Percentiles rank a stretch among this genome's conserved stretches.
Evolutionary conservation across 1,284 basidiomycete genomes (phyloP).

Genomic region (Cutaneotrichosporon cavernicola): DNA sequence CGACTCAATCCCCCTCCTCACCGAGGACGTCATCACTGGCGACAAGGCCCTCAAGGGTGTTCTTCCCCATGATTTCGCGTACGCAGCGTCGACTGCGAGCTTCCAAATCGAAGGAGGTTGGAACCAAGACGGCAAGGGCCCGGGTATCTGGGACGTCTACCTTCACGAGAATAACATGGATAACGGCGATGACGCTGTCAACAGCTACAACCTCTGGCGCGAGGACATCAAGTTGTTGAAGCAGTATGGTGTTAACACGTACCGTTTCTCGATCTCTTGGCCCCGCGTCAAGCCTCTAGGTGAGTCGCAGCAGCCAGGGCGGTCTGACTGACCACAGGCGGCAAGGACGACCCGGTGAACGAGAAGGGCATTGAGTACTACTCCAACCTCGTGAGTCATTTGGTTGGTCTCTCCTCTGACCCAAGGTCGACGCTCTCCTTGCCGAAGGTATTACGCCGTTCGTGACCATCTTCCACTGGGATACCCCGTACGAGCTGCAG

Average conservation of each 20-base stretch:
- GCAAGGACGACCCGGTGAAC: conserved; percentile 66
- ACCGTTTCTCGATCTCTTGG: conserved; percentile 68
- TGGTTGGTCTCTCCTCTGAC: conserved; percentile 46
- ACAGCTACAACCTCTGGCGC: conserved; percentile 57
- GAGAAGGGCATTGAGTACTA: conserved; percentile 67
- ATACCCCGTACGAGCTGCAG: conserved; percentile 66
- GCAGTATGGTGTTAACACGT: conserved; percentile 59
- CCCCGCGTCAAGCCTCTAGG: conserved; percentile 66
- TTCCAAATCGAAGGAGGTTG: conserved; percentile 51
- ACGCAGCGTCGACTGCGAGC: conserved; percentile 64
- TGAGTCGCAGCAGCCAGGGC: conserved; percentile 10
- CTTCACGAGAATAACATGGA: neutral
- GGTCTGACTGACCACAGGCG: conserved; percentile 36
- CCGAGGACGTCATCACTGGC: conserved; percentile 16
- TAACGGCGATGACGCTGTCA: conserved; percentile 31
- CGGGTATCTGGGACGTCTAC: conserved; percentile 56
- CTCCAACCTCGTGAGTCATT: conserved; percentile 30
- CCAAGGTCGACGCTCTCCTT: conserved; percentile 59
- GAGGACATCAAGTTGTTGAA: conserved; percentile 67
- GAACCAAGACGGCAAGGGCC: conserved; percentile 32
- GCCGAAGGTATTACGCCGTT: conserved; percentile 54
- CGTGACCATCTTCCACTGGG: conserved; percentile 58
- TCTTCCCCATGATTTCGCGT: conserved; percentile 62
- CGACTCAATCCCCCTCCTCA: neutral
- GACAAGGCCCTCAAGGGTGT: conserved; percentile 20